Evolutionary conservation across 192 early-diverging fungal species (phyloP).

Genomic region (Podila verticillata): DNA sequence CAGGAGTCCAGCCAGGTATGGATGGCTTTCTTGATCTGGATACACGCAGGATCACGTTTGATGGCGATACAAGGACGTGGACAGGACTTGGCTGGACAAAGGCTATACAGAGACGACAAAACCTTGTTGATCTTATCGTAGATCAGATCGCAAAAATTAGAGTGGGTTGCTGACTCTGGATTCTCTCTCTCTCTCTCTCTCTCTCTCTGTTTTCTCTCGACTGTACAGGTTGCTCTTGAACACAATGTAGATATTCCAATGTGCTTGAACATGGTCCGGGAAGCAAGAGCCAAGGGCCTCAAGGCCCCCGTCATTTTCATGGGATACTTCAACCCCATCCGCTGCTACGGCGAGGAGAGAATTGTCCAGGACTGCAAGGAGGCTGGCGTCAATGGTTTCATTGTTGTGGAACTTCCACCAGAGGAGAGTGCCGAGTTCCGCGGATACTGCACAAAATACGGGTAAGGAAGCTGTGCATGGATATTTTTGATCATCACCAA

Average conservation of each 20-base stretch:
- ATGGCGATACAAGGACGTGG: background rate
- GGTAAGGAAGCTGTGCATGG: slow-evolving; percentile 47
- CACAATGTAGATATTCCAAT: slow-evolving; percentile 81
- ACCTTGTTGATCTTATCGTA: background rate
- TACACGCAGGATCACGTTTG: background rate
- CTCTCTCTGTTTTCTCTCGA: slow-evolving; percentile 4
- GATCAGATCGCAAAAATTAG: too few species aligned
- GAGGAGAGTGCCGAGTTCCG: slow-evolving; percentile 94
- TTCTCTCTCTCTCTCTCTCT: background rate
- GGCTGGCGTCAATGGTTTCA: slow-evolving; percentile 94
- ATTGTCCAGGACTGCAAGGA: slow-evolving; percentile 86
- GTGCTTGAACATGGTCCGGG: slow-evolving; percentile 82
- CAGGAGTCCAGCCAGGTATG: slow-evolving; percentile 87
- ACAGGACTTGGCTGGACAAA: too few species aligned
- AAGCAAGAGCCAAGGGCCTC: slow-evolving; percentile 86
- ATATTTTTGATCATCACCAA: background rate
- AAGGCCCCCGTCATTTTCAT: slow-evolving; percentile 94
- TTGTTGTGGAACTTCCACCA: slow-evolving; percentile 97
- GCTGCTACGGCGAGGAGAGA: slow-evolving; percentile 91
- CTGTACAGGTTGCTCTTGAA: slow-evolving; percentile 73
- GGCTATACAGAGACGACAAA: background rate
- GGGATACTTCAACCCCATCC: slow-evolving; percentile 99
- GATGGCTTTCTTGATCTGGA: background rate
- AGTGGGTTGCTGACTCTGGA: too few species aligned
- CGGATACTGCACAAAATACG: slow-evolving; percentile 73